These are phyloP conservation scores for Rhododendron molle DNA, from an alignment of 148 eudicot species.

Conservation along the genomic window DNA sequence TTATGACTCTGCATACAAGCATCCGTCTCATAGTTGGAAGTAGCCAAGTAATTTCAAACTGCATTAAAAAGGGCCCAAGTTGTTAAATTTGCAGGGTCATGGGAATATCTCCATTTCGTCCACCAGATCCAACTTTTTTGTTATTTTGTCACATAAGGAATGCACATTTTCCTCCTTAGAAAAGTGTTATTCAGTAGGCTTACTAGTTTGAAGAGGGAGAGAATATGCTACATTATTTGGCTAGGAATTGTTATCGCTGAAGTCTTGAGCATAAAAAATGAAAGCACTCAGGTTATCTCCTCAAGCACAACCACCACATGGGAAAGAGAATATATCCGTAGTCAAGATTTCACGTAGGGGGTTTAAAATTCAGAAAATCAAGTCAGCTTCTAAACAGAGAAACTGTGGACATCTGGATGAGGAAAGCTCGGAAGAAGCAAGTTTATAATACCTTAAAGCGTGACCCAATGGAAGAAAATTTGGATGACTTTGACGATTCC, in stretches of 20 bases:
- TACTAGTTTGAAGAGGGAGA: background rate
- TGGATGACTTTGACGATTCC: conserved; percentile 93
- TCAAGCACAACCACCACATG: background rate
- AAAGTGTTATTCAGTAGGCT: background rate
- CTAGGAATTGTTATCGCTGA: background rate
- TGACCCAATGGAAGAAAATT: conserved; percentile 98
- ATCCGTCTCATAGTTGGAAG: background rate
- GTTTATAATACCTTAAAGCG: conserved; percentile 74
- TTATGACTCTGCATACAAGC: background rate
- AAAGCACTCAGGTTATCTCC: background rate
- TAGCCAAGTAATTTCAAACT: background rate
- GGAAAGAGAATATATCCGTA: background rate
- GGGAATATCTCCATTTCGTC: background rate
- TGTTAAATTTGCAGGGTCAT: background rate
- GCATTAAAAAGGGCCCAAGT: background rate
- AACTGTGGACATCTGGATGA: background rate
- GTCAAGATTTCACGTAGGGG: background rate
- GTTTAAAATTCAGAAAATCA: conserved; percentile 6
- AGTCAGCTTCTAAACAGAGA: background rate
- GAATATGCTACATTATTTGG: background rate
- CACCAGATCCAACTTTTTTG: background rate
- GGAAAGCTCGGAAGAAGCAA: background rate
- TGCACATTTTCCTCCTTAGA: background rate
- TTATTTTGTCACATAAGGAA: background rate
- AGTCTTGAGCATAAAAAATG: background rate